Conservation (phyloP, 2,329 filamentous ascomycete genomes). For the Verticillium zaregamsianum region DNA sequence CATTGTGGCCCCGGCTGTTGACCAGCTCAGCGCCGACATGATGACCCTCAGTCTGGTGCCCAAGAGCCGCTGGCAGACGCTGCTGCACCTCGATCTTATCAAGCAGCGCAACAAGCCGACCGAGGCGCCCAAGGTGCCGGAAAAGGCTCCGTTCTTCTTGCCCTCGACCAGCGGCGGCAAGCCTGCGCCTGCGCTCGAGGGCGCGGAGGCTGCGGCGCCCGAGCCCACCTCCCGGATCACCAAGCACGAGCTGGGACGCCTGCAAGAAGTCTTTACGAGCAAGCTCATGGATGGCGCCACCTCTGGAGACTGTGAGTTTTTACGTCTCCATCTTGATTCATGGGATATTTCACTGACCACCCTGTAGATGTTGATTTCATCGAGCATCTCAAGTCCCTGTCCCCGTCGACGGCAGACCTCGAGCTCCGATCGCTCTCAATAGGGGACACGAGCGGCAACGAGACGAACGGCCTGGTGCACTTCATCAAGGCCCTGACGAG, state of each 20-base stretch:
- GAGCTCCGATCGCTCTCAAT: constrained; percentile 76
- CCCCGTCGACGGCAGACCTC: constrained; percentile 82
- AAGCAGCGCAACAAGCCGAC: constrained; percentile 92
- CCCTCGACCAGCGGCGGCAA: constrained; percentile 53
- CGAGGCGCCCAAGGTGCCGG: constrained; percentile 84
- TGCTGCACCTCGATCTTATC: constrained; percentile 88
- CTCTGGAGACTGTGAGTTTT: constrained; percentile 56
- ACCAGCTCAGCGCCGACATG: constrained; percentile 78
- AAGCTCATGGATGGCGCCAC: constrained; percentile 50
- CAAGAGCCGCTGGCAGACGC: constrained; percentile 87
- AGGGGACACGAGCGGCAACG: constrained; percentile 35
- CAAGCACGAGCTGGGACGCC: constrained; percentile 55
- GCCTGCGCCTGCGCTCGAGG: constrained; percentile 25
- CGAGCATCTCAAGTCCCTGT: constrained; percentile 72
- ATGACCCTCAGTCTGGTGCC: constrained; percentile 87
- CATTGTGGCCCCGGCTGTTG: constrained; percentile 53
- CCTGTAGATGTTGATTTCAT: constrained; percentile 61
- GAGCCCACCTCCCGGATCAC: constrained; percentile 59
- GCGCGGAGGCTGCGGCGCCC: constrained; percentile 36
- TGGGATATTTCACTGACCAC: constrained; percentile 15
- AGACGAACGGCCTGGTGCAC: constrained; percentile 66
- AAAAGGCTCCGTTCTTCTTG: constrained; percentile 95
- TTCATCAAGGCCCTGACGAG: constrained; percentile 80
- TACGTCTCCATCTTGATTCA: constrained; percentile 1
- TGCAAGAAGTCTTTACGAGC: constrained; percentile 55